Conservation (phyloP, 2,329 filamentous ascomycete genomes). For the Cladosporium velox region DNA sequence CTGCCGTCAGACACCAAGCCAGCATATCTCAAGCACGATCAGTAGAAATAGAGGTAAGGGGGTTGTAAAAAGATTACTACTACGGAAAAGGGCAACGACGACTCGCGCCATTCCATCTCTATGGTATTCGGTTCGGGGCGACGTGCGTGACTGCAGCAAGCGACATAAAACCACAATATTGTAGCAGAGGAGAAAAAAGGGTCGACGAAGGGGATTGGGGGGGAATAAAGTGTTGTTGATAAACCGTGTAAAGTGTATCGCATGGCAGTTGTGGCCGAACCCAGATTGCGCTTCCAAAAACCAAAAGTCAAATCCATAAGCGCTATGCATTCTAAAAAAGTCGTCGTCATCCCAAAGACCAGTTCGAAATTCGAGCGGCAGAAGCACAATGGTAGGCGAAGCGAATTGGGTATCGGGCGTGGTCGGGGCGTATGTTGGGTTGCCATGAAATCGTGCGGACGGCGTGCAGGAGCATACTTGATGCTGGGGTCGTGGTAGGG, state of each 20-base stretch:
- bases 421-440: conserved; percentile 1
- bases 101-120: conserved; percentile 1
- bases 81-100: background rate
- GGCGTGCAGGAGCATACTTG: conserved; percentile 11
- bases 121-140: background rate
- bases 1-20: background rate
- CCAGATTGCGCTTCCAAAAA: conserved; percentile 1
- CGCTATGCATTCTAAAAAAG: conserved; percentile 8
- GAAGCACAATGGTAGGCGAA: conserved; percentile 6
- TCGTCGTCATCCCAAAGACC: background rate
- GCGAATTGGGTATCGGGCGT: conserved; percentile 8
- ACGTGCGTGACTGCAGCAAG: background rate
- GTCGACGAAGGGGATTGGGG: background rate
- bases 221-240: background rate
- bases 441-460: conserved; percentile 6
- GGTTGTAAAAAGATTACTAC: conserved; percentile 10
- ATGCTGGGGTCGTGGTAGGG: conserved; percentile 13
- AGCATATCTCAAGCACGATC: too few species aligned
- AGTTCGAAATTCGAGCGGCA: background rate
- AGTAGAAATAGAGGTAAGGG: background rate
- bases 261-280: conserved; percentile 5
- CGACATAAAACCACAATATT: background rate
- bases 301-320: background rate
- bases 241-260: conserved; percentile 12
- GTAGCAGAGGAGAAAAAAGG: background rate